Evolutionary conservation across 2,329 filamentous ascomycete species (phyloP).

Genomic region (Colletotrichum endophyticum): DNA sequence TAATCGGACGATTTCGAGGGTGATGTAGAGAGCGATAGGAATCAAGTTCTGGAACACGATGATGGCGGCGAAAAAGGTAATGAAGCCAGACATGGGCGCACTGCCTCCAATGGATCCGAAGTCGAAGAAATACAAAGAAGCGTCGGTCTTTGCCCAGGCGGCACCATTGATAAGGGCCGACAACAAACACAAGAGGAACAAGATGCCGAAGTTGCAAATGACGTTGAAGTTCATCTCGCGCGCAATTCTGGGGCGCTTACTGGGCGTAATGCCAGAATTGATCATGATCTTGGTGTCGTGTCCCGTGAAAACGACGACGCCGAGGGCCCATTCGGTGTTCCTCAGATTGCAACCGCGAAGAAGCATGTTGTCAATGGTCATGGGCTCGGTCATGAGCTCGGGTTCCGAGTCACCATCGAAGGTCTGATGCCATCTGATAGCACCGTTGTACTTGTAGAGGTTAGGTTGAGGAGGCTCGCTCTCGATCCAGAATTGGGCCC

Average conservation of each 20-base stretch:
- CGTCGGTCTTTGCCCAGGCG: conserved; percentile 76
- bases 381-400: conserved; percentile 86
- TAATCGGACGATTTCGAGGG: conserved; percentile 92
- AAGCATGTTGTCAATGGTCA: conserved; percentile 93
- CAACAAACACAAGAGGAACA: conserved; percentile 88
- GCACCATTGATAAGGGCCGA: conserved; percentile 85
- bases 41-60: conserved; percentile 99
- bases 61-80: conserved; percentile 94
- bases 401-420: conserved; percentile 64
- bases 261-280: conserved; percentile 94
- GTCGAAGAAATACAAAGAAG: conserved; percentile 83
- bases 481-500: conserved; percentile 84
- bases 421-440: conserved; percentile 86
- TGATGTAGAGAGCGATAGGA: conserved; percentile 97
- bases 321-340: conserved; percentile 96
- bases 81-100: conserved; percentile 83
- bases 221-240: conserved; percentile 97
- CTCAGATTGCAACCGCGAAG: conserved; percentile 91
- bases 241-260: conserved; percentile 88
- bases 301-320: conserved; percentile 92
- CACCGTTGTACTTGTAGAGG: conserved; percentile 92
- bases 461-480: conserved; percentile 93
- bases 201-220: conserved; percentile 91
- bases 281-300: conserved; percentile 99
- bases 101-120: conserved; percentile 80